Base-by-base conservation (phyloP, 176 grass and related monocot genomes). In the Triticum urartu region DNA sequence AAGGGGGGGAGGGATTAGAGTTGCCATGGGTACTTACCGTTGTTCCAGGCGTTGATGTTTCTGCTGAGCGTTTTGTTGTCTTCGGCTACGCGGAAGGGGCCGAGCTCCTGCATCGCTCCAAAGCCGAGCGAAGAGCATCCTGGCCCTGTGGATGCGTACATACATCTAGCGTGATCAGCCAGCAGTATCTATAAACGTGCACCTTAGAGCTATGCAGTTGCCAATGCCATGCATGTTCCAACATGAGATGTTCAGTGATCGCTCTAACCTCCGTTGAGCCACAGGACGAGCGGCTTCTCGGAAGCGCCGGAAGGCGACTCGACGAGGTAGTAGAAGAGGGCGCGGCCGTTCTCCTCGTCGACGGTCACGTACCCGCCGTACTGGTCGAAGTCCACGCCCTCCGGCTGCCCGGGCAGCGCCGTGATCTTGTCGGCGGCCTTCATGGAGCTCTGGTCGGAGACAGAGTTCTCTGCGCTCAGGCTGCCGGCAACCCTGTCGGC, bases 271-370 rank as follows among this genome's bases (percentile, higher is more conserved):
- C 92, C 92, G 13, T 47, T 47, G 43, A 47, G 43, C 92, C 89
- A 93, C 25, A 93, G 56, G 28, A 93, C 45, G 12, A 93, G 83
- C 13, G 92, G 92, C n/a, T 92, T 92, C 2, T 76, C 8, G 2
- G 81, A 28, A 7, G 84, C 39, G 10, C 74, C 45, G 21, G 35
- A 1, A 5, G 74, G 67, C 14, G 84, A 42, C 32, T 92, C 91
- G 30, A 76, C 84, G 36, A 92, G 87, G 77, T 92, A 92, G 75
- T 89, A 92, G 84, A 92, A 89, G 36, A 92, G 80, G 2, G 87
- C 79, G 35, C 85, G 81, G 14, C 89, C 88, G 5, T 68, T 83
- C 9, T 36, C 6, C 52, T 71, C 28, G 15, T 88, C 68, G 8
- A 93, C 86, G n/a, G 88, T 93, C 1, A 91, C 78, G 48, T 91